Base-by-base conservation (phyloP, 345 rosid species). In the Gossypium herbaceum region DNA sequence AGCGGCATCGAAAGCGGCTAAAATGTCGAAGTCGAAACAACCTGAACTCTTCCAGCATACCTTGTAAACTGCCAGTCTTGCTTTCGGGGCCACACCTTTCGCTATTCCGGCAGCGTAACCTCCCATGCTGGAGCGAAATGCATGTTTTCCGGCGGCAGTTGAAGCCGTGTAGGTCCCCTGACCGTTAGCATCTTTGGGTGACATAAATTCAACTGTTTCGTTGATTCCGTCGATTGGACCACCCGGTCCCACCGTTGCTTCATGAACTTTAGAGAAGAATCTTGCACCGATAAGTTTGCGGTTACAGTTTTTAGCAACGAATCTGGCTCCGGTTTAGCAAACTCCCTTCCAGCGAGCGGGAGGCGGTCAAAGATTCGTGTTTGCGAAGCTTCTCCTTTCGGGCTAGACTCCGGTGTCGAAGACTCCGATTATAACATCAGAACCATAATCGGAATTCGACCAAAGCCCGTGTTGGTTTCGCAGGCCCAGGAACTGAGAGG, bases 361-460 rank as follows among this genome's bases (percentile, higher is more conserved):
- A 19, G 93, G 74, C 0, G 98, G 90, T 1, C 91, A 93, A 5
- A 94, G 90, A 51, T 94, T 90, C 29, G 81, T 79, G 81, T 94
- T 97, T 0, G 87, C 83, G 80, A 94, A 94, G 77, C 98, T 90
- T 41, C 97, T 81, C 1, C 93, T 80, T 74, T 91, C 95, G 0
- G 98, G 98, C 94, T 94, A 90, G 45, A 94, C 76, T 16, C 98
- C 96, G 19, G 98, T 92, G 52, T 94, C 98, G 29, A 94, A 82
- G 0, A 94, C 88, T 1, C 97, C 94, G 55, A 90, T 76, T 50
- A 95, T 87, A 7, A 93, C 89, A 63, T 94, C 98, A 27, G 94
- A 91, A n/a, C 98, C 98, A 77, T 92, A 94, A 51, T 92, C 81
- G 25, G 97, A 92, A 9, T 91, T 84, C 0, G 95, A 89, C 98